phyloP scores from a whole-genome alignment of 192 early-diverging fungal species.

The Mortierella alpina region DNA sequence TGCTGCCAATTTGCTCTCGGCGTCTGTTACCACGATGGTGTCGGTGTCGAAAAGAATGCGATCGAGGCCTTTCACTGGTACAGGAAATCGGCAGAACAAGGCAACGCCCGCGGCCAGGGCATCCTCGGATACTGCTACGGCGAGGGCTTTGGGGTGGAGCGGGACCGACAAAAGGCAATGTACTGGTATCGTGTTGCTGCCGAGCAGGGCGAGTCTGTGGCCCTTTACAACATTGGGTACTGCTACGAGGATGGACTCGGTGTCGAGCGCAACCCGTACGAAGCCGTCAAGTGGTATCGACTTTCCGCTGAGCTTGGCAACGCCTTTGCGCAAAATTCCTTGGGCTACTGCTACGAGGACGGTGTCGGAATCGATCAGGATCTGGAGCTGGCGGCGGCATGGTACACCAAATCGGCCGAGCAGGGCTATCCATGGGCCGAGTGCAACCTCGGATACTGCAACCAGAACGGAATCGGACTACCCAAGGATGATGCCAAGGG shows the following conservation, averaged over 20 bases:
- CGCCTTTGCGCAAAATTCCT: constrained; percentile 87
- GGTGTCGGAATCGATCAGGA: constrained; percentile 76
- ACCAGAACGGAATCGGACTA: constrained; percentile 72
- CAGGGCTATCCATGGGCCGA: constrained; percentile 74
- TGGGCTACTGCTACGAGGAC: constrained; percentile 88
- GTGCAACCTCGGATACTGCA: constrained; percentile 87
- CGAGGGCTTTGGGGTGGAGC: constrained; percentile 78
- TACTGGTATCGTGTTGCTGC: constrained; percentile 71
- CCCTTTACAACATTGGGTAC: constrained; percentile 73
- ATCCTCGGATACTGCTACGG: constrained; percentile 89
- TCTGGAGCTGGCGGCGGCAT: constrained; percentile 66
- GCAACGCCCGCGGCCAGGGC: constrained; percentile 70
- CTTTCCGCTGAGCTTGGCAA: constrained; percentile 78
- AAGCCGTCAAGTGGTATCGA: constrained; percentile 75
- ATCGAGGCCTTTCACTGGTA: constrained; percentile 80
- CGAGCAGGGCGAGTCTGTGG: constrained; percentile 69
- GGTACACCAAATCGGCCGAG: constrained; percentile 67
- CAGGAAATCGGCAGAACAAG: constrained; percentile 69
- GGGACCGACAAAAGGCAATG: constrained; percentile 76
- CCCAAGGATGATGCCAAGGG: constrained; percentile 63
- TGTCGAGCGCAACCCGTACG: constrained; percentile 60
- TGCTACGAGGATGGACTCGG: constrained; percentile 75
- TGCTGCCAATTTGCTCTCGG: constrained; percentile 79
- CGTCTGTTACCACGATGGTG: constrained; percentile 83
- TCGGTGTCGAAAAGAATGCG: constrained; percentile 74